These are phyloP conservation scores for Trifolium dubium DNA, from an alignment of 306 rosid genomes.

Conservation along the genomic window DNA sequence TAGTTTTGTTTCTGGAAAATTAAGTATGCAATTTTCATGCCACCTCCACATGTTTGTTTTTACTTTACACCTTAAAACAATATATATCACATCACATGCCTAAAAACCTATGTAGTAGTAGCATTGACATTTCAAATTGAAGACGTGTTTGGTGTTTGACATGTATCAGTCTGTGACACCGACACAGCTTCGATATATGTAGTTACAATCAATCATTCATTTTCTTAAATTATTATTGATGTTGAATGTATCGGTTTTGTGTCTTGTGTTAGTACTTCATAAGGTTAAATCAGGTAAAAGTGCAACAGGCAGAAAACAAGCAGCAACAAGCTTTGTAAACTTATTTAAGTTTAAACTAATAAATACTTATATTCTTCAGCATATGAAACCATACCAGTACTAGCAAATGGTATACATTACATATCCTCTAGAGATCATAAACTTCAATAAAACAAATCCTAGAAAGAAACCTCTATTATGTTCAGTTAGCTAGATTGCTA, in stretches of 20 bases:
- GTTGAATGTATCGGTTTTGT: no score
- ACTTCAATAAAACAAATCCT: conserved; percentile 30
- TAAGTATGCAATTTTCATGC: background rate
- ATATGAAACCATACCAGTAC: conserved; percentile 29
- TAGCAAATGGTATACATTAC: background rate
- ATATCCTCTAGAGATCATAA: conserved; percentile 27
- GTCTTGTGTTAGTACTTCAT: no score
- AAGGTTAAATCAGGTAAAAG: background rate
- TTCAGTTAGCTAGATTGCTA: no score
- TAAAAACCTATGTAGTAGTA: no score
- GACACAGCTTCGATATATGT: no score
- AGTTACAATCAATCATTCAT: no score
- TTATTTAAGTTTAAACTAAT: conserved; percentile 23
- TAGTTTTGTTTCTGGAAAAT: background rate
- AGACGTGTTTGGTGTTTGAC: no score
- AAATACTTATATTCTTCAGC: conserved; percentile 18
- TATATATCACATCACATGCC: background rate
- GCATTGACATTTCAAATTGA: no score
- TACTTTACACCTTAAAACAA: background rate
- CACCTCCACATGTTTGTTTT: background rate
- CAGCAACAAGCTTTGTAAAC: background rate
- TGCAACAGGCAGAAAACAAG: background rate
- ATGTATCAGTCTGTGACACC: no score
- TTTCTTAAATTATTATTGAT: no score
- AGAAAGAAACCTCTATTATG: background rate